These are phyloP conservation scores for Quillaja saponaria DNA, from an alignment of 306 rosid species.

Conservation along the genomic window DNA sequence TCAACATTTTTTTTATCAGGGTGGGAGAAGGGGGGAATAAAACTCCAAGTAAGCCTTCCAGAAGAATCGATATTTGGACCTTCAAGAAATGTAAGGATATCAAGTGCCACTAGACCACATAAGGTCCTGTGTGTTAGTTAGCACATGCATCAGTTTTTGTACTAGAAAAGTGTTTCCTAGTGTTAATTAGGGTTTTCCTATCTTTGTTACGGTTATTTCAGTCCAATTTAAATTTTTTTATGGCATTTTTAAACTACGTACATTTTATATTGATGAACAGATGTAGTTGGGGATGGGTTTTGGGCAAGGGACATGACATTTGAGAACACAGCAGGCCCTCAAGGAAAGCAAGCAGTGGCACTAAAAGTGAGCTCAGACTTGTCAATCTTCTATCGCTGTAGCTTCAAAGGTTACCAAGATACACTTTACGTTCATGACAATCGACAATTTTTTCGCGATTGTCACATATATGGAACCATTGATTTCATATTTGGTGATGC, in stretches of 20 bases:
- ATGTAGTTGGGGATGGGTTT: conserved; percentile 73
- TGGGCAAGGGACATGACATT: conserved; percentile 74
- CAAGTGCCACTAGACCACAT: too few relatives aligned
- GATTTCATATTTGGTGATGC: conserved; percentile 66
- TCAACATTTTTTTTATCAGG: too few relatives aligned
- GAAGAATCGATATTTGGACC: background rate
- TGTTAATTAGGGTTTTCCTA: too few relatives aligned
- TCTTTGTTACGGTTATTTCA: too few relatives aligned
- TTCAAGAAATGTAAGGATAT: too few relatives aligned
- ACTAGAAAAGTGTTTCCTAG: too few relatives aligned
- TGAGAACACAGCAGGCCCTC: conserved; percentile 73
- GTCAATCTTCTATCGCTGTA: conserved; percentile 55
- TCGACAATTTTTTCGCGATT: conserved; percentile 69
- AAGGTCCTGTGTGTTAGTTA: too few relatives aligned
- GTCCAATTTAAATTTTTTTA: too few relatives aligned
- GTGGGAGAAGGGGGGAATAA: too few relatives aligned
- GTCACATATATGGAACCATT: conserved; percentile 54
- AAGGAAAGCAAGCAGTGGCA: conserved; percentile 69
- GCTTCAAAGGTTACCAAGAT: conserved; percentile 67
- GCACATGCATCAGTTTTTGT: too few relatives aligned
- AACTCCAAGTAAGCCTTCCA: background rate
- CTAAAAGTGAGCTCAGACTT: conserved; percentile 55
- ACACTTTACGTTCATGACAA: conserved; percentile 58
- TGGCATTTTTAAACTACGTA: too few relatives aligned
- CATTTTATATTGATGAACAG: conserved; percentile 30